Conservation (phyloP, 2,329 filamentous ascomycete species). For the Lasiodiplodia hormozganensis region DNA sequence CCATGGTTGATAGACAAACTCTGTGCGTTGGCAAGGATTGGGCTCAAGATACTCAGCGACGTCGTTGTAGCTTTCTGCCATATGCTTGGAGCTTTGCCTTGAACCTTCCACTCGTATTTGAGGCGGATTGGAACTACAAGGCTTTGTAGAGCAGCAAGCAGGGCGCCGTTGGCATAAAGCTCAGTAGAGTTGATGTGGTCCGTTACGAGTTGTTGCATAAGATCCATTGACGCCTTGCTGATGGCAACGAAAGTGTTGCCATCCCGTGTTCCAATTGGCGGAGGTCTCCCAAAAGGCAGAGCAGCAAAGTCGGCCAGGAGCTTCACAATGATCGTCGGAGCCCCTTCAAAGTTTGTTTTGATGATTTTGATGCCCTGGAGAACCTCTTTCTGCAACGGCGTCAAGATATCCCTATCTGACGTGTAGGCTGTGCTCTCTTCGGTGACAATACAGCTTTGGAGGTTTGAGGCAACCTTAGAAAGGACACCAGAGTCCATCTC, state of each 20-base stretch:
- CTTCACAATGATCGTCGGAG: conserved; percentile 71
- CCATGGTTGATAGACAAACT: conserved; percentile 42
- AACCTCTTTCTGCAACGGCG: conserved; percentile 73
- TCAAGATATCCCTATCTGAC: conserved; percentile 75
- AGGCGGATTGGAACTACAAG: conserved; percentile 73
- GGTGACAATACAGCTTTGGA: conserved; percentile 73
- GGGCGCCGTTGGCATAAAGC: conserved; percentile 72
- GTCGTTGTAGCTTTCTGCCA: conserved; percentile 84
- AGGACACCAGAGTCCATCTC: conserved; percentile 69
- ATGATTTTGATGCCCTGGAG: conserved; percentile 72
- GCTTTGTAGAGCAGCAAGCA: conserved; percentile 69
- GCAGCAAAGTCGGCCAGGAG: conserved; percentile 74
- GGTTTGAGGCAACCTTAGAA: conserved; percentile 71
- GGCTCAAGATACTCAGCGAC: conserved; percentile 70
- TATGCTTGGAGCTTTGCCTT: conserved; percentile 72
- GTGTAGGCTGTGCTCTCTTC: conserved; percentile 73
- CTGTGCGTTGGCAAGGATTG: conserved; percentile 62
- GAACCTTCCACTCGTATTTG: conserved; percentile 80
- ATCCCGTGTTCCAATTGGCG: conserved; percentile 31
- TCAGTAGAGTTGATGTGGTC: conserved; percentile 67
- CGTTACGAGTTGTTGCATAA: conserved; percentile 68
- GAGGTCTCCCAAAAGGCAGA: conserved; percentile 64
- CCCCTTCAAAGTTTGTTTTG: conserved; percentile 68
- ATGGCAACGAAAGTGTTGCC: conserved; percentile 88
- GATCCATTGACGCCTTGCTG: conserved; percentile 79